A percentile compares a stretch with the other conserved stretches of the same genome.
These are phyloP conservation scores for Mortierella sp. DNA, from an alignment of 371 early-diverging fungal species.

Conservation along the genomic window DNA sequence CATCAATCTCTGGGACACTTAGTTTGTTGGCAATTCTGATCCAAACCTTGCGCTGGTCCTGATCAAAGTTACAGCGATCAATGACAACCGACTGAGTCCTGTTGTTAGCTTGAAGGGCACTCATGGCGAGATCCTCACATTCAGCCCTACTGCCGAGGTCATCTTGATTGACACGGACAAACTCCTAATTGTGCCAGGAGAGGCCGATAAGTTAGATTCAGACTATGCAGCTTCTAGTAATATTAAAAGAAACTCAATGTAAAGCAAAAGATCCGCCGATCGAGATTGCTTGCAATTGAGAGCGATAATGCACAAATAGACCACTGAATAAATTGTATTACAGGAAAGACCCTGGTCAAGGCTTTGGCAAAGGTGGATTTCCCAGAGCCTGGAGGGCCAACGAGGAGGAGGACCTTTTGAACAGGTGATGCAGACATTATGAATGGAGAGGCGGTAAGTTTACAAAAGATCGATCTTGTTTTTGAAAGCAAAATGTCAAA, in stretches of 20 bases:
- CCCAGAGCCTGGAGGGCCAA: slow-evolving; percentile 79
- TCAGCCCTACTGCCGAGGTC: slow-evolving; percentile 74
- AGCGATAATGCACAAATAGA: no score
- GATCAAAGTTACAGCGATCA: slow-evolving; percentile 86
- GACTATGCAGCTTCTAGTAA: neutral
- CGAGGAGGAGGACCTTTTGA: slow-evolving; percentile 68
- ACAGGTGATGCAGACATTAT: slow-evolving; percentile 25
- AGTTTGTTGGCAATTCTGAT: slow-evolving; percentile 70
- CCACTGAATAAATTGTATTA: slow-evolving; percentile 18
- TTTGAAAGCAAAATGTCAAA: neutral
- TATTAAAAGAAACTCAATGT: neutral
- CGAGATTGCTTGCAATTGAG: neutral
- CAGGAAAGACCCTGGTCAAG: slow-evolving; percentile 55
- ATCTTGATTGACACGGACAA: slow-evolving; percentile 77
- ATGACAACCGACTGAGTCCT: slow-evolving; percentile 74
- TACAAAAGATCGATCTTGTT: neutral
- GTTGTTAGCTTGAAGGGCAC: slow-evolving; percentile 56
- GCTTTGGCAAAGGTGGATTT: slow-evolving; percentile 75
- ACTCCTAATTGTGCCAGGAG: slow-evolving; percentile 47
- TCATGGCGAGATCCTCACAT: slow-evolving; percentile 68
- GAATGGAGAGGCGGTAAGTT: slow-evolving; percentile 1
- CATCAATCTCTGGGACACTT: slow-evolving; percentile 70
- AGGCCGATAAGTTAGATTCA: neutral
- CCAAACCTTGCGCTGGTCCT: slow-evolving; percentile 79
- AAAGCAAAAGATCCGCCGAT: neutral